Evolutionary conservation across 257 asterid species (phyloP).

Genomic region (Plectranthus barbatus): DNA sequence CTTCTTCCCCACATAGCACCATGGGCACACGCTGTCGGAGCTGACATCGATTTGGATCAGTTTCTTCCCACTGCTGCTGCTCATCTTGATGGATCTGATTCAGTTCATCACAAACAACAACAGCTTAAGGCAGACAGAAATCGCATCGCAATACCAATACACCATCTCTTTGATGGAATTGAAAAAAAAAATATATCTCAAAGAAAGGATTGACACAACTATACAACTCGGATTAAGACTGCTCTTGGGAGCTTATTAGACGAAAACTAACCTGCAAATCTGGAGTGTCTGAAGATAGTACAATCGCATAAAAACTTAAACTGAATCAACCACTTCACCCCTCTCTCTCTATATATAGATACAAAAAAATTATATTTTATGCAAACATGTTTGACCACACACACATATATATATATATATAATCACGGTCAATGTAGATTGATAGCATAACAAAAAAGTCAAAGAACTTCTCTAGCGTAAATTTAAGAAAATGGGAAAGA

Average conservation of each 20-base stretch:
- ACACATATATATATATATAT: too few species aligned
- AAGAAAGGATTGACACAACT: neutral
- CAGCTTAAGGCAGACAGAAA: too few species aligned
- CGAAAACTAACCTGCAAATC: slow-evolving; percentile 29
- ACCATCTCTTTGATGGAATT: too few species aligned
- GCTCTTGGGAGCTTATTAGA: too few species aligned
- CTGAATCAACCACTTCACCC: neutral
- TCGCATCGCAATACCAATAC: too few species aligned
- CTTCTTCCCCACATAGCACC: slow-evolving; percentile 86
- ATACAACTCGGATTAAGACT: neutral
- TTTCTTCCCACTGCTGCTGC: slow-evolving; percentile 41
- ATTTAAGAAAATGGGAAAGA: too few species aligned
- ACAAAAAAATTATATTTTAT: too few species aligned
- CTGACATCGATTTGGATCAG: slow-evolving; percentile 50
- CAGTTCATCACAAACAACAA: neutral
- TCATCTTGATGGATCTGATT: slow-evolving; percentile 18
- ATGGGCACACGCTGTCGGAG: slow-evolving; percentile 76
- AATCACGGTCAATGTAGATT: too few species aligned
- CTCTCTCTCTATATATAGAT: too few species aligned
- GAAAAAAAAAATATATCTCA: neutral
- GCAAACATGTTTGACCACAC: too few species aligned
- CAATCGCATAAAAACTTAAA: slow-evolving; percentile 23
- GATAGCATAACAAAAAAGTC: too few species aligned
- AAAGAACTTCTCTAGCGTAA: too few species aligned
- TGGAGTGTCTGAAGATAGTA: slow-evolving; percentile 13